Base-by-base conservation (phyloP, 2,329 filamentous ascomycete genomes). In the Arthroderma uncinatum region DNA sequence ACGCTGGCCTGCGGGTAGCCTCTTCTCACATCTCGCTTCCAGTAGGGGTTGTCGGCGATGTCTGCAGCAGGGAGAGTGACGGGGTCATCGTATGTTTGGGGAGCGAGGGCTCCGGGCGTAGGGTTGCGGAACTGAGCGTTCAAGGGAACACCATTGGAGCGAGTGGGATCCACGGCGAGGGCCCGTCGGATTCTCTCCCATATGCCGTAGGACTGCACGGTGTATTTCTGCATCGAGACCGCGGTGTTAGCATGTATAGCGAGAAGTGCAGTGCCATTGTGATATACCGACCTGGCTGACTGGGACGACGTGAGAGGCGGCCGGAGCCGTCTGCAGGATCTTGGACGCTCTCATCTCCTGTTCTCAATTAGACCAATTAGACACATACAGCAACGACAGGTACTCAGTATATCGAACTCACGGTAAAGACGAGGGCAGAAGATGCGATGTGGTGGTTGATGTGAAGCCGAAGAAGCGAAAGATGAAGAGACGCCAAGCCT, bases 91-190 rank as follows among this genome's bases (percentile, higher is more conserved):
- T 92, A 93, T 59, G 73, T 73, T 58, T 80, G 75, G 36, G 89
- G 87, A 66, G 89, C 84, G 66, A 82, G 77, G 63, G 77, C 79
- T 63, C 87, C 89, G 8, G 87, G 93, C 53, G 91, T 75, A 59
- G 93, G 93, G 74, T 88, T 86, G 66, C 93, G 91, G 81, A 82
- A 96, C 77, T 91, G 85, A 40, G 90, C 84, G 80, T 97, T 97
- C 67, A 98, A 78, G 50, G 93, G 93, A 19, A 98, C 78, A 73
- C 93, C 93, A 67, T 86, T 90, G 64, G 91, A 96, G 63, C 93
- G 91, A 68, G 88, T 83, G 36, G 90, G 82, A 72, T 95, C 92
- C 67, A 98, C 77, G 64, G 89, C 83, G 64, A 96, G 74, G 65
- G 85, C 71, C 64, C 84, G 82, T 71, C 91, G 90, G 71, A 98